Evolutionary conservation across 139 green algal genomes (phyloP).

Genomic region (Coelastrella sp.): DNA sequence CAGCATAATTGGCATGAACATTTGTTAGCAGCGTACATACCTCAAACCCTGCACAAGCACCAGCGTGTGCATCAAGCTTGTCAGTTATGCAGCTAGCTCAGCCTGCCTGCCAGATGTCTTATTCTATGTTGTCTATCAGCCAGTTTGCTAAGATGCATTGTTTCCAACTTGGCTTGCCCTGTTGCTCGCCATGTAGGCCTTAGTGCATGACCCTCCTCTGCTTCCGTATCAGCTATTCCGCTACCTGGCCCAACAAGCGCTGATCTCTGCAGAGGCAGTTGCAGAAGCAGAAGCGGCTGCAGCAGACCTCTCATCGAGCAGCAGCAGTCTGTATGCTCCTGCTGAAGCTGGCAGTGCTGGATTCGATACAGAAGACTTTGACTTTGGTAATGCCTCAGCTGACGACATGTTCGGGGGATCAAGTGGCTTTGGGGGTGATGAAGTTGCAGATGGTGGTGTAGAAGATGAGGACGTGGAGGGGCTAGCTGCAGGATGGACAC

Average conservation of each 20-base stretch:
- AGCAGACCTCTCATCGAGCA: not conserved
- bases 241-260: not conserved
- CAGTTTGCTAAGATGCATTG: not conserved
- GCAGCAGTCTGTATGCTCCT: conserved; percentile 19
- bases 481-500: conserved; percentile 10
- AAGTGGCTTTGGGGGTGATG: not conserved
- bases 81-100: too few relatives aligned
- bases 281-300: not conserved
- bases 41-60: too few relatives aligned
- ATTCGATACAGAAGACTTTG: conserved; percentile 28
- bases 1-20: too few relatives aligned
- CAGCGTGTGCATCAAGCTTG: too few relatives aligned
- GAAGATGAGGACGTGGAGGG: conserved; percentile 29
- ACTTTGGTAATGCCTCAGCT: not conserved
- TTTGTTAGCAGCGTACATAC: too few relatives aligned
- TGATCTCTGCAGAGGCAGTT: not conserved
- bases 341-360: not conserved
- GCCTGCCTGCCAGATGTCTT: too few relatives aligned
- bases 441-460: conserved; percentile 20
- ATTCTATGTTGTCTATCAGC: not conserved
- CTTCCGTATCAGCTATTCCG: conserved; percentile 45
- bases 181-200: conserved; percentile 1
- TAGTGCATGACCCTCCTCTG: conserved; percentile 16
- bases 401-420: conserved; percentile 6
- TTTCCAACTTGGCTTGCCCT: too few relatives aligned